Base-by-base conservation (phyloP, 129 eudicot genomes). In the Centrapalus pauciflorus region DNA sequence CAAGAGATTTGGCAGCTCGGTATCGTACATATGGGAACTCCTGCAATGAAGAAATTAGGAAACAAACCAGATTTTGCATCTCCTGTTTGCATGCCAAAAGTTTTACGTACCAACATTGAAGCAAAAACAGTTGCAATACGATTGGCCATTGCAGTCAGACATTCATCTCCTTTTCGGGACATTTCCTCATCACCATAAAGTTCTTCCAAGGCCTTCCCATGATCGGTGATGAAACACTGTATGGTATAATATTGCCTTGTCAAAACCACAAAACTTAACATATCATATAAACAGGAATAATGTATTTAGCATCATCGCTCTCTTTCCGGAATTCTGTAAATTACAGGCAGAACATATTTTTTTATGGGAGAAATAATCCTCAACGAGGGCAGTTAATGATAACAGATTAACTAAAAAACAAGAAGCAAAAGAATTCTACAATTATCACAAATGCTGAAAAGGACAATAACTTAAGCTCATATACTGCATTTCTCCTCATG, bases 71-170 rank as follows among this genome's bases (percentile, higher is more conserved):
- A 38, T 27, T 48, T 48, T 19, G 10, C 32, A 17, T 16, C 8
- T 32, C 54, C 29, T 48, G 4, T 24, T 54, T n/a, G 23, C 26
- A 57, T 13, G 16, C 28, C 61, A n/a, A n/a, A n/a, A n/a, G n/a
- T n/a, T n/a, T n/a, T 55, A 27, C 83, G 13, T 83, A 92, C 98
- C 95, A 87, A 69, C 76, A 92, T 70, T 52, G 98, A 92, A 64
- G 98, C 98, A 78, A 92, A 88, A 75, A 86, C 95, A 13, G 98
- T 92, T 57, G 95, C 95, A 49, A 92, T 81, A 7, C 96, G 90
- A 55, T 83, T 65, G 20, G 96, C 98, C 91, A 92, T 92, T 72
- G 76, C 70, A 55, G 75, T 81, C 68, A 92, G 58, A 69, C 84
- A 81, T 73, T 74, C 88, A 79, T 85, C 91, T 25, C 80, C 85